phyloP scores from a whole-genome alignment of 2,329 filamentous ascomycete species.

The Orbilia brochopaga region DNA sequence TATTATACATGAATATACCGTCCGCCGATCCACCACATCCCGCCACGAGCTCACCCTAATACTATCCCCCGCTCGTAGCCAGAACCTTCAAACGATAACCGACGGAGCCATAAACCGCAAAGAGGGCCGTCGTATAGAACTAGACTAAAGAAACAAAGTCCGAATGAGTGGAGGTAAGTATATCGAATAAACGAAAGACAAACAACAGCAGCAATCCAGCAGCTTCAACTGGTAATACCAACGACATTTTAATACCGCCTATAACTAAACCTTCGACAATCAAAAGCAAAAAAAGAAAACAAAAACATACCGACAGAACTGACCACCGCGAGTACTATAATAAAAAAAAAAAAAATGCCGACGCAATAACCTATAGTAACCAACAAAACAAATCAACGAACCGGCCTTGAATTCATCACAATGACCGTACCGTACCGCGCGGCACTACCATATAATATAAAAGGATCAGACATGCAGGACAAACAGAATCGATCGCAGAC shows the following conservation, averaged over 20 bases:
- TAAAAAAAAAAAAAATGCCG: constrained; percentile 2
- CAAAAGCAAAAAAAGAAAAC: not conserved
- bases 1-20: constrained; percentile 51
- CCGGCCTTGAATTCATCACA: constrained; percentile 31
- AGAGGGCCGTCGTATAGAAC: too few relatives aligned
- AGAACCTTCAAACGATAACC: too few relatives aligned
- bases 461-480: not conserved
- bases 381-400: constrained; percentile 15
- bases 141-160: too few relatives aligned
- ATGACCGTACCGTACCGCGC: too few relatives aligned
- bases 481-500: not conserved
- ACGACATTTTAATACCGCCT: too few relatives aligned
- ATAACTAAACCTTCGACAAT: too few relatives aligned
- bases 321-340: constrained; percentile 11
- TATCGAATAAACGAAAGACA: constrained; percentile 7
- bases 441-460: not conserved
- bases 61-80: too few relatives aligned
- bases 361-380: too few relatives aligned
- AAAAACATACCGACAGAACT: not conserved
- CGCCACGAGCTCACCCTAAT: too few relatives aligned
- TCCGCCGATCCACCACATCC: not conserved
- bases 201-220: constrained; percentile 14
- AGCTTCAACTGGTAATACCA: too few relatives aligned
- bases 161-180: not conserved
- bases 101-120: too few relatives aligned